Evolutionary conservation across 768 basidiomycete species (phyloP).

Genomic region (Serendipita sp.): DNA sequence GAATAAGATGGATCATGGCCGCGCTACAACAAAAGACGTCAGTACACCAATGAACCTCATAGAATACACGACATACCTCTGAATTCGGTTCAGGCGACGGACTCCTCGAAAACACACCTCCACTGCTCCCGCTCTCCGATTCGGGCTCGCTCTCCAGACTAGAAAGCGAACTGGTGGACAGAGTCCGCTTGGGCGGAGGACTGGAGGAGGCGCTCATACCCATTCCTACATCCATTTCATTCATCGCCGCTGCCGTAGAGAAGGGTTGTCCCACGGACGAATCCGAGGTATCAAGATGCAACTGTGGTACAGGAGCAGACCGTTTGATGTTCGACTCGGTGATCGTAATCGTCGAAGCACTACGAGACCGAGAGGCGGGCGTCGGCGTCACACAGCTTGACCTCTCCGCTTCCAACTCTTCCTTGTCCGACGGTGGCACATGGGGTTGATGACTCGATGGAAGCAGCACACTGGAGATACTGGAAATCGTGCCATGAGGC

Average conservation of each 20-base stretch:
- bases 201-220: background rate
- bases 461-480: too few relatives aligned
- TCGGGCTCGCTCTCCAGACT: slow-evolving; percentile 3
- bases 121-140: slow-evolving; percentile 5
- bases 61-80: background rate
- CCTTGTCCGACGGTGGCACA: background rate
- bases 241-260: background rate
- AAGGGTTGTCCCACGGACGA: too few relatives aligned
- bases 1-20: background rate
- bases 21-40: background rate
- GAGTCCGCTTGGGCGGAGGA: slow-evolving; percentile 1
- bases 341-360: background rate
- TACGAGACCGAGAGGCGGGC: background rate
- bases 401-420: background rate
- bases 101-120: background rate
- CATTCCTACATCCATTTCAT: too few relatives aligned
- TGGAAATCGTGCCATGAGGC: too few relatives aligned
- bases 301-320: background rate
- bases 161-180: background rate
- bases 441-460: background rate
- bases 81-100: slow-evolving; percentile 1
- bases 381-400: background rate
- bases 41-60: background rate
- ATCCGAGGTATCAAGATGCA: background rate
- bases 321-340: background rate